Conservation (phyloP, 2,329 filamentous ascomycete genomes). For the Geosmithia putterillii region DNA sequence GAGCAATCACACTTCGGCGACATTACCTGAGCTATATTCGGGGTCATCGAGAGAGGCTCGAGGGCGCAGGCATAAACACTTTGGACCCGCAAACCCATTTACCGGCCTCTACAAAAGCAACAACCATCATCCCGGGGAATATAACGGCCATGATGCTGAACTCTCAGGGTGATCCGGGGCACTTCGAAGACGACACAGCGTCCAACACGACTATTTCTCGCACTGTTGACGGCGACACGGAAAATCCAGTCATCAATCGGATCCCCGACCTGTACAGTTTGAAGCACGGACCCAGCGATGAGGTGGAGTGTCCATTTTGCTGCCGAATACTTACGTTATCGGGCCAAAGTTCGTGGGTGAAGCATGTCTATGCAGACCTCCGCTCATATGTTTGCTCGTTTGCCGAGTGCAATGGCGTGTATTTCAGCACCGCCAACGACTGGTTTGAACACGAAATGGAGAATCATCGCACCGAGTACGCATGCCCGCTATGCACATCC, state of each 20-base stretch:
- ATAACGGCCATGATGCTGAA: background rate
- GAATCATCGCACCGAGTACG: background rate
- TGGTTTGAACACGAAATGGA: constrained; percentile 3
- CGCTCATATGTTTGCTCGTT: background rate
- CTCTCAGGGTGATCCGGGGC: background rate
- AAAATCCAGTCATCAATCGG: background rate
- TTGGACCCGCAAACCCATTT: background rate
- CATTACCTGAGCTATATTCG: constrained; percentile 1
- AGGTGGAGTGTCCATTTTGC: constrained; percentile 2
- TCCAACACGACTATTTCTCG: too few relatives aligned
- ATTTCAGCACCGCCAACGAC: constrained; percentile 1
- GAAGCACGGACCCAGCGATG: background rate
- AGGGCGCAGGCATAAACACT: background rate
- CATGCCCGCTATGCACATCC: background rate
- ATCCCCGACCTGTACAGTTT: background rate
- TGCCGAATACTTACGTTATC: background rate
- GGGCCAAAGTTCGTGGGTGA: background rate
- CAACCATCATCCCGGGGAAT: background rate
- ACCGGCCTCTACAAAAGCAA: background rate
- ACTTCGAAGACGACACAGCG: too few relatives aligned
- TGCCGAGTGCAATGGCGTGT: background rate
- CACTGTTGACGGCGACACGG: too few relatives aligned
- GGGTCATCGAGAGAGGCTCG: constrained; percentile 1
- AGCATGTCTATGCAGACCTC: background rate
- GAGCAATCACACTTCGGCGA: constrained; percentile 2